A percentile compares a stretch with the other conserved stretches of the same genome.
phyloP scores from a whole-genome alignment of 1,139 yeast species.

The Yamadazyma oceani region DNA sequence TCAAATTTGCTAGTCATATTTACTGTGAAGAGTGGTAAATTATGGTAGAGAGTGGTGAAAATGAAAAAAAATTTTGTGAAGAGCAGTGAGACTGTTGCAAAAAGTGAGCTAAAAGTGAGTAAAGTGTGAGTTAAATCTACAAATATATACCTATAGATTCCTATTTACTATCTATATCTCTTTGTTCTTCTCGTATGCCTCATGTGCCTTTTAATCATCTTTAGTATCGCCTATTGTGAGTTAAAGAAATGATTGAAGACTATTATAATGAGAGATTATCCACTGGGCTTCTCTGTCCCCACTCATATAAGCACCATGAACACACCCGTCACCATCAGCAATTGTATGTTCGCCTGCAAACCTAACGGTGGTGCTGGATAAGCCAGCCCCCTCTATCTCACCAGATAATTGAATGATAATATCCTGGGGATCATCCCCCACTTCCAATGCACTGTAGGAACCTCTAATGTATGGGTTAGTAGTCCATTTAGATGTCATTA shows the following conservation, averaged over 20 bases:
- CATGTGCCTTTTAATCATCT: too few species aligned
- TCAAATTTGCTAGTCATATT: slow-evolving; percentile 35
- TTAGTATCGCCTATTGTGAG: slow-evolving; percentile 1
- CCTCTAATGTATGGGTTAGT: slow-evolving; percentile 68
- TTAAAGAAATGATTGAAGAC: neutral
- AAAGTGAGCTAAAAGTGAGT: too few species aligned
- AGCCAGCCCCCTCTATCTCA: slow-evolving; percentile 50
- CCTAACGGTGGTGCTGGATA: slow-evolving; percentile 45
- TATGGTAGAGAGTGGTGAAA: neutral
- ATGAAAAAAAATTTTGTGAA: too few species aligned
- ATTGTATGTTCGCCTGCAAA: slow-evolving; percentile 88
- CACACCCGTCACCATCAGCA: slow-evolving; percentile 80
- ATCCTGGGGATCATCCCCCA: slow-evolving; percentile 69
- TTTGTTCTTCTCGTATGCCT: too few species aligned
- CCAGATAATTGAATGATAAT: slow-evolving; percentile 54
- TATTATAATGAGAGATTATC: slow-evolving; percentile 27
- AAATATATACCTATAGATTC: too few species aligned
- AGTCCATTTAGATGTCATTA: slow-evolving; percentile 68
- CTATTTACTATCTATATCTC: too few species aligned
- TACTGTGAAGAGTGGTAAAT: slow-evolving; percentile 2
- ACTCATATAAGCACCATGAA: slow-evolving; percentile 73
- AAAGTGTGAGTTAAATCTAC: too few species aligned
- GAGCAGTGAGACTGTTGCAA: too few species aligned
- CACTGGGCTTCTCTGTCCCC: slow-evolving; percentile 69
- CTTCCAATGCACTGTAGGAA: slow-evolving; percentile 67